phyloP scores from a whole-genome alignment of 176 grass and related monocot genomes.

The Carex scoparia region DNA sequence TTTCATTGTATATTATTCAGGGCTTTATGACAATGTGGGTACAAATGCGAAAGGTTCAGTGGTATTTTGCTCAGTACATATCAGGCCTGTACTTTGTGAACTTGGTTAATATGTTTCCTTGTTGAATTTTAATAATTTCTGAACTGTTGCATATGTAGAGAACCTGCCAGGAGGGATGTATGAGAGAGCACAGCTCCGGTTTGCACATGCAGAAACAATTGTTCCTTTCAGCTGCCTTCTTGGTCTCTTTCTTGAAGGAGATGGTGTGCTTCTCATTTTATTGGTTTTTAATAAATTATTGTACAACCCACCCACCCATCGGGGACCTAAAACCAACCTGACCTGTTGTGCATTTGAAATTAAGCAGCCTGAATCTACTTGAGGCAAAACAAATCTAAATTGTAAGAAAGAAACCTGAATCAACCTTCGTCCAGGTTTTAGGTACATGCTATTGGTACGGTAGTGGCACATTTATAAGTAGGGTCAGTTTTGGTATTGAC shows the following conservation, averaged over 20 bases:
- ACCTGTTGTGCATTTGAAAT: not conserved
- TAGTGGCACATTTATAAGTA: not conserved
- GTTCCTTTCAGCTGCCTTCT: constrained; percentile 94
- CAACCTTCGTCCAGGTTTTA: not conserved
- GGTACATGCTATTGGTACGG: not conserved
- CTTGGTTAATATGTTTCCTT: not conserved
- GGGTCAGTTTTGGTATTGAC: not conserved
- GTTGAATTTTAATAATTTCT: not conserved
- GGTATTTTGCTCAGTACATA: no score
- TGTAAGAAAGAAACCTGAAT: not conserved
- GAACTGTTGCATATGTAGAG: constrained; percentile 31
- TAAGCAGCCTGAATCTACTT: not conserved
- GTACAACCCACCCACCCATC: not conserved
- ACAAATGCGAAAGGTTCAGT: no score
- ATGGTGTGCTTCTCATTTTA: constrained; percentile 38
- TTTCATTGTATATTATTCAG: no score
- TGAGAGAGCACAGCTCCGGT: constrained; percentile 93
- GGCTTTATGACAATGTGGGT: no score
- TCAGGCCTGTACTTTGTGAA: not conserved
- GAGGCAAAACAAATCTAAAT: not conserved
- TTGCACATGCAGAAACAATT: constrained; percentile 94
- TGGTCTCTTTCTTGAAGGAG: constrained; percentile 80
- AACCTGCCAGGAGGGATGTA: constrained; percentile 45
- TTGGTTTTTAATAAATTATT: not conserved
- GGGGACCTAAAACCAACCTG: not conserved